Evolutionary conservation across 495 filamentous ascomycete genomes (phyloP).

Genomic region (Rhizodiscina lignyota): DNA sequence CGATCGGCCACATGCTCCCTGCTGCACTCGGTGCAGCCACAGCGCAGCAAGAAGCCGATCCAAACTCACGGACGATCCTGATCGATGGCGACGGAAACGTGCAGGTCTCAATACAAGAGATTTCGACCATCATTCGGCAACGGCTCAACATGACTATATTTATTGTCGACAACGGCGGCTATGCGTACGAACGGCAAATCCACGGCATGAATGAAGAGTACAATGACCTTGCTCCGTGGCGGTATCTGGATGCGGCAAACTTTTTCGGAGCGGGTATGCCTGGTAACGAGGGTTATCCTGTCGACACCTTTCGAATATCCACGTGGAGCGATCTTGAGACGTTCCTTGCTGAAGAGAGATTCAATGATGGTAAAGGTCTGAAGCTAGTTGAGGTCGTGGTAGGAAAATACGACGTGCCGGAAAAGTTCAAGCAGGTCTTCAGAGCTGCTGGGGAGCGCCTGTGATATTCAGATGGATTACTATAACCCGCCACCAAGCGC

Average conservation of each 20-base stretch:
- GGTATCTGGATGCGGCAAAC: conserved; percentile 29
- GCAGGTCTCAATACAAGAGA: conserved; percentile 66
- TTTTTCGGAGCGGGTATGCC: conserved; percentile 32
- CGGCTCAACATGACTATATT: conserved; percentile 55
- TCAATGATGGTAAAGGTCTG: conserved; percentile 24
- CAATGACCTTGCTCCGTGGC: conserved; percentile 68
- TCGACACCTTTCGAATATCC: conserved; percentile 6
- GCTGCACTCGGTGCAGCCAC: conserved; percentile 28
- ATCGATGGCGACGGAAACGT: conserved; percentile 78
- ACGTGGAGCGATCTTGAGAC: conserved; percentile 24
- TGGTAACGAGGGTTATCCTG: conserved; percentile 15
- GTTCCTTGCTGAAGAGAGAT: conserved; percentile 18
- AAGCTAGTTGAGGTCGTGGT: conserved; percentile 30
- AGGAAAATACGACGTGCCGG: conserved; percentile 28
- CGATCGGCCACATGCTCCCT: too few relatives aligned
- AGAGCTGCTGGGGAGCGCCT: too few relatives aligned
- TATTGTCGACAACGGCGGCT: conserved; percentile 6
- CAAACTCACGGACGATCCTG: conserved; percentile 33
- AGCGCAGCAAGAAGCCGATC: conserved; percentile 20
- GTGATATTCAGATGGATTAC: too few relatives aligned
- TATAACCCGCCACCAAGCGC: too few relatives aligned
- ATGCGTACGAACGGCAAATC: conserved; percentile 33
- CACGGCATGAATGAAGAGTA: conserved; percentile 54
- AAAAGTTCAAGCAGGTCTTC: conserved; percentile 8
- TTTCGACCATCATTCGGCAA: conserved; percentile 69